Percentiles rank a stretch among this genome's conserved stretches.
Conservation (phyloP, 2,329 filamentous ascomycete genomes). For the Cadophora gregata region DNA sequence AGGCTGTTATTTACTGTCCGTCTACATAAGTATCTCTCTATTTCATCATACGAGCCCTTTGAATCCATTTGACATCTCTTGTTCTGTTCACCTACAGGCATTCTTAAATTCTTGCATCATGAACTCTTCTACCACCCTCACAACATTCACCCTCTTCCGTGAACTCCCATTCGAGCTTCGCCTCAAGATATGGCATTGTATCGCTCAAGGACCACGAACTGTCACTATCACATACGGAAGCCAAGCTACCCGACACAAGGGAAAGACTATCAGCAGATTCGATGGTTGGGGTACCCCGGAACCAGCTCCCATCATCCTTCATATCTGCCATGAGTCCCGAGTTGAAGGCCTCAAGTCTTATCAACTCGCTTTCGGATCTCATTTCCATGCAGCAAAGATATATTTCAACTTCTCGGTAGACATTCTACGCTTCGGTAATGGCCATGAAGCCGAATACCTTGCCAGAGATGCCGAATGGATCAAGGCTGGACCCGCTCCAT, state of each 20-base stretch:
- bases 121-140: background rate
- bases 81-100: background rate
- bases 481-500: slow-evolving; percentile 17
- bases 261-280: slow-evolving; percentile 16
- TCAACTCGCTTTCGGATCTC: slow-evolving; percentile 27
- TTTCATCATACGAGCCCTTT: background rate
- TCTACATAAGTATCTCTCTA: background rate
- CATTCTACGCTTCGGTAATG: slow-evolving; percentile 28
- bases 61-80: background rate
- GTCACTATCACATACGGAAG: slow-evolving; percentile 23
- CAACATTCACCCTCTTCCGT: slow-evolving; percentile 34
- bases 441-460: slow-evolving; percentile 7
- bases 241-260: slow-evolving; percentile 4
- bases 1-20: background rate
- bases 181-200: slow-evolving; percentile 36
- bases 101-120: background rate
- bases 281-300: slow-evolving; percentile 24
- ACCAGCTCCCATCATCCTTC: slow-evolving; percentile 29
- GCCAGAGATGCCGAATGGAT: slow-evolving; percentile 5
- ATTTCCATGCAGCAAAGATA: slow-evolving; percentile 23
- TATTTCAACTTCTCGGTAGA: slow-evolving; percentile 36
- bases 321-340: slow-evolving; percentile 35
- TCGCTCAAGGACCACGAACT: slow-evolving; percentile 26
- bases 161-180: slow-evolving; percentile 36
- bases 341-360: slow-evolving; percentile 31